Evolutionary conservation across 75 land plant species (phyloP), one percentile per base, ranked within the genome.

Genomic region (Selaginella moellendorffii): DNA sequence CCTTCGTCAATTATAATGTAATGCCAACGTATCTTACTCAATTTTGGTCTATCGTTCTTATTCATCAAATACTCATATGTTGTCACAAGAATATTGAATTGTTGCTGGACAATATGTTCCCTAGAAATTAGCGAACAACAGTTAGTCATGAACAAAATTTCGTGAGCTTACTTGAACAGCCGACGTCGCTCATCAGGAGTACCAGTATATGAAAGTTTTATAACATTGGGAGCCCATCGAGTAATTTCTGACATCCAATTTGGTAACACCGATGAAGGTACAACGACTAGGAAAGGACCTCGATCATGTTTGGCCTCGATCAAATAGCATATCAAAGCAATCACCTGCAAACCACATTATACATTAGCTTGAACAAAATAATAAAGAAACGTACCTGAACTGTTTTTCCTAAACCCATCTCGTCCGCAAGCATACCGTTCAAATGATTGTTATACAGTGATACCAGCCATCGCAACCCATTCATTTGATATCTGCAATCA

Each of bases 361-460:
- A n/a, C n/a, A n/a, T n/a, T n/a, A n/a, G n/a, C n/a, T n/a, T n/a
- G n/a, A n/a, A n/a, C n/a, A n/a, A 36, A 14, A 36, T 5, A 5
- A 36, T 36, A 36, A 5, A 36, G 5, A 36, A 5, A 36, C 46
- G 46, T 76, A 90, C 97, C 90, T 95, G 99, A 27, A 95, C 99
- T 68, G 99, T 95, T 82, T 95, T 95, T 1, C 99, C 99, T 56
- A 95, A 87, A 30, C 99, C 99, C 99, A 95, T 95, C 82, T 95
- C 99, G 77, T 95, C 99, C 27, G 99, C 99, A 36, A 95, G 85
- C 29, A 95, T 95, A 8, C 99, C 99, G 81, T 95, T 95, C 73
- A 95, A 69, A 67, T 82, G 81, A 70, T 95, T 95, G 69, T 95
- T 95, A 71, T 95, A 95, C 27, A 95, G 65, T 26, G 99, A 95